Evolutionary conservation across 2,329 filamentous ascomycete genomes (phyloP).

Genomic region (Tolypocladium ophioglossoides): DNA sequence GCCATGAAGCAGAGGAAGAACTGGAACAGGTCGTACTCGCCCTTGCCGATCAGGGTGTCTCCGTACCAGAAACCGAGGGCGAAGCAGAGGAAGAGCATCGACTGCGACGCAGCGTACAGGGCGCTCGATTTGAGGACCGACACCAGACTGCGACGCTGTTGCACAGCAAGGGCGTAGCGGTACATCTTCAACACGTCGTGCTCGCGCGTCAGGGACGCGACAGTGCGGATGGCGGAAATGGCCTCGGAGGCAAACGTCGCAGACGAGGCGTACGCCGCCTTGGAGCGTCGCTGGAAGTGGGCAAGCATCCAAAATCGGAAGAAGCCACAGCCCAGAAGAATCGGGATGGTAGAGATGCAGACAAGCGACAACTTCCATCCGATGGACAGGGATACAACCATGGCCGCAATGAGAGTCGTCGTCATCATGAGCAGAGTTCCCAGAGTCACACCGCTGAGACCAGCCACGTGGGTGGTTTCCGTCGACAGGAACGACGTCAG

Average conservation of each 20-base stretch:
- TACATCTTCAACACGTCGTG: slow-evolving; percentile 67
- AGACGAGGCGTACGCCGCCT: slow-evolving; percentile 67
- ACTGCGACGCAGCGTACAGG: slow-evolving; percentile 79
- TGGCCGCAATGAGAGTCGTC: slow-evolving; percentile 69
- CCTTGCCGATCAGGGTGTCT: slow-evolving; percentile 59
- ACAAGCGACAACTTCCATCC: slow-evolving; percentile 86
- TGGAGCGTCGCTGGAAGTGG: slow-evolving; percentile 67
- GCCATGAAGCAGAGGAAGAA: slow-evolving; percentile 89
- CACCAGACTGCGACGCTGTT: slow-evolving; percentile 56
- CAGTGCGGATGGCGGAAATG: slow-evolving; percentile 86
- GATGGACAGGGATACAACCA: slow-evolving; percentile 59
- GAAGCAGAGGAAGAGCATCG: slow-evolving; percentile 70
- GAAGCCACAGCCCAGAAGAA: slow-evolving; percentile 74
- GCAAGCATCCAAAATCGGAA: slow-evolving; percentile 79
- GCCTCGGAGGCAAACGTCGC: slow-evolving; percentile 88
- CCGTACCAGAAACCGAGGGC: slow-evolving; percentile 93
- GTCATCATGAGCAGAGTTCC: slow-evolving; percentile 73
- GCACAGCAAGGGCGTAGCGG: slow-evolving; percentile 51
- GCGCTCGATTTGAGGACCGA: slow-evolving; percentile 68
- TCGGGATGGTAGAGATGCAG: slow-evolving; percentile 65
- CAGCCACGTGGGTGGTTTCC: slow-evolving; percentile 79
- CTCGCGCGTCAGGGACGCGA: slow-evolving; percentile 83
- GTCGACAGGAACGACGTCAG: slow-evolving; percentile 83
- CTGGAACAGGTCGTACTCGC: slow-evolving; percentile 68
- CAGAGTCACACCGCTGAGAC: slow-evolving; percentile 77